Percentiles rank a stretch among this genome's conserved stretches.
Conservation (phyloP, 148 eudicot species). For the Heliosperma pusillum region DNA sequence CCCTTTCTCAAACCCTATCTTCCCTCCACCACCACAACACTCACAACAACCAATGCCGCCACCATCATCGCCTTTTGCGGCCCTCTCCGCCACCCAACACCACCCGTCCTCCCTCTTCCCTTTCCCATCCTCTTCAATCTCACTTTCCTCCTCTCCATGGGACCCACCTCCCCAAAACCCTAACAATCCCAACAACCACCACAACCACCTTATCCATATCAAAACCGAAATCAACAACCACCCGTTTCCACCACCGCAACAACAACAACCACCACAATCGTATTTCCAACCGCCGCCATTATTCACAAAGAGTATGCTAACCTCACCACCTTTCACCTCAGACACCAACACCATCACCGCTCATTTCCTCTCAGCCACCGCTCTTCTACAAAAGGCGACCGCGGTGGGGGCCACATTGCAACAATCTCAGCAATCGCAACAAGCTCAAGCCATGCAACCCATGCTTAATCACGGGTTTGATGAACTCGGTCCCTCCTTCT, state of each 20-base stretch:
- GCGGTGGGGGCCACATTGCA: conserved; percentile 32
- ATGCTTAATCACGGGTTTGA: conserved; percentile 20
- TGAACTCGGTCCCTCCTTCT: conserved; percentile 17
- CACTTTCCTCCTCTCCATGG: conserved; percentile 25
- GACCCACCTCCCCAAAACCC: conserved; percentile 28
- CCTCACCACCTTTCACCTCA: conserved; percentile 14
- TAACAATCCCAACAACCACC: conserved; percentile 23
- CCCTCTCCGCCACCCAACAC: conserved; percentile 19
- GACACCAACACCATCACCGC: conserved; percentile 25
- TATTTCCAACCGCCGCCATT: conserved; percentile 28
- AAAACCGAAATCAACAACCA: conserved; percentile 28
- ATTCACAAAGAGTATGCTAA: conserved; percentile 18
- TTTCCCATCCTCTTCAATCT: conserved; percentile 22
- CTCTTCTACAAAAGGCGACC: conserved; percentile 82
- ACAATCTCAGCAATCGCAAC: not conserved
- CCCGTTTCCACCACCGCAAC: conserved; percentile 25
- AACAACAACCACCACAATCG: not conserved
- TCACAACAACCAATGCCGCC: conserved; percentile 9
- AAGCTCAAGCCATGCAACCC: conserved; percentile 15
- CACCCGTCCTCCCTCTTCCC: conserved; percentile 26
- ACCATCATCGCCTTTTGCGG: conserved; percentile 14
- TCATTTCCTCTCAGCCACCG: conserved; percentile 65
- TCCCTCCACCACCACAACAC: conserved; percentile 28
- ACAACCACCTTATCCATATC: conserved; percentile 23
- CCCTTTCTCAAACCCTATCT: conserved; percentile 32